Base-by-base conservation (phyloP, 2,329 filamentous ascomycete genomes). In the Cordyceps pruinosa region DNA sequence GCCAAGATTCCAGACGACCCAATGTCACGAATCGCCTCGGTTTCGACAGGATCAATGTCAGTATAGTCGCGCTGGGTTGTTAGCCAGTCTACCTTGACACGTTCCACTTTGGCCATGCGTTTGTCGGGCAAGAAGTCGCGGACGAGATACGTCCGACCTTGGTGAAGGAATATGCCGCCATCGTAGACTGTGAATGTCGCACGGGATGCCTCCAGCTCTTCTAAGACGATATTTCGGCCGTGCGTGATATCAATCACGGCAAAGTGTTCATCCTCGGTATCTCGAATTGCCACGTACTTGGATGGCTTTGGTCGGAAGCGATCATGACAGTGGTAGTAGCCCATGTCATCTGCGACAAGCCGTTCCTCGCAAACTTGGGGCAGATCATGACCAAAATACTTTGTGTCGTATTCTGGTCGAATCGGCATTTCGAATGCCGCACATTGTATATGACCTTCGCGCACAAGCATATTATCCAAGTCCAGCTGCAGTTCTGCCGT, bases 161-260 rank as follows among this genome's bases (percentile, higher is more conserved):
- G 94, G 66, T 99, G 94, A 5, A 99, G 78, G 73, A 96, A 99
- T 61, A 99, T 97, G 45, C 90, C 94, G 13, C 94, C 94, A 69
- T 97, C 93, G 70, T 99, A 99, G 59, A 99, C 82, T 1, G 91
- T 96, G 72, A 96, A 97, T 63, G 90, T 93, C 1, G 93, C 93
- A n/a, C 94, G 85, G 2, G 89, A 94, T 1, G 91, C 90, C 72
- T 97, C 94, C n/a, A 99, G 81, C 72, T 97, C 92, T 75, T 99
- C 94, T 1, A 99, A 80, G 0, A 99, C 88, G 0, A 86, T 76
- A 67, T 97, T 97, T 56, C 84, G 83, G 26, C 86, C 86, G 63
- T 94, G 83, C 0, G 90, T 94, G 15, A 87, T 87, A 73, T 99
- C 90, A 53, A 99, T 83, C 51, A 99, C 89, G 25, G 94, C 93